Evolutionary conservation across 352 stramenopile species (phyloP).

Genomic region (Globisporangium paddicum): DNA sequence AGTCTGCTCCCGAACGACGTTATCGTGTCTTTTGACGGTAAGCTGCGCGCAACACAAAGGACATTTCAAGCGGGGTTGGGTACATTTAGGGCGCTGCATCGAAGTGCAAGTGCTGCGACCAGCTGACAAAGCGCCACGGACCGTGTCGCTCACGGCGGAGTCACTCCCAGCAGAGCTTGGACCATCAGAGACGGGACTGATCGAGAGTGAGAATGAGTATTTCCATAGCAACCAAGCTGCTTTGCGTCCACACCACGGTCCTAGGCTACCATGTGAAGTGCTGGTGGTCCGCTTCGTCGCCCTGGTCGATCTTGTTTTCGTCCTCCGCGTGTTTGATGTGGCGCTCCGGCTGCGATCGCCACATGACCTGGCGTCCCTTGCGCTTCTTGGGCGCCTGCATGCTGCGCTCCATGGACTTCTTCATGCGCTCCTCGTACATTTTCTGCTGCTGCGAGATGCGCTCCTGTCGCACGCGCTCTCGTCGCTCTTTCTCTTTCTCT

Average conservation of each 20-base stretch:
- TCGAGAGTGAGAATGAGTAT: conserved; percentile 1
- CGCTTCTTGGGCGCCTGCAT: conserved; percentile 93
- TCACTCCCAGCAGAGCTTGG: conserved; percentile 37
- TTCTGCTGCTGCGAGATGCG: conserved; percentile 90
- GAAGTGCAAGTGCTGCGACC: conserved; percentile 56
- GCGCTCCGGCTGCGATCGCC: conserved; percentile 77
- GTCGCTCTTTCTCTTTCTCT: conserved; percentile 92
- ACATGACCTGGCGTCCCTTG: conserved; percentile 92
- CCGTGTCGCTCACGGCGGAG: conserved; percentile 57
- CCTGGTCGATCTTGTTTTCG: conserved; percentile 76
- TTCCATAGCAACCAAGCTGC: not conserved
- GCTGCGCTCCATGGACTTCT: conserved; percentile 91
- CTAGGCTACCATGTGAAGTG: conserved; percentile 69
- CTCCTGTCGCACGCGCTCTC: conserved; percentile 90
- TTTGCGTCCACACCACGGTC: not conserved
- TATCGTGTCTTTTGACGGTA: conserved; percentile 74
- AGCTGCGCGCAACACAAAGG: conserved; percentile 66
- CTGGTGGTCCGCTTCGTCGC: conserved; percentile 78
- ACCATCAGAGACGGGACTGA: not conserved
- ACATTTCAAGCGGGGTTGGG: conserved; percentile 63
- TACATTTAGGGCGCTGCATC: conserved; percentile 74
- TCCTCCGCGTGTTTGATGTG: conserved; percentile 76
- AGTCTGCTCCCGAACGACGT: conserved; percentile 69
- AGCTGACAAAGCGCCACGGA: conserved; percentile 37
- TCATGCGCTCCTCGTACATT: conserved; percentile 92